These are phyloP conservation scores for Ceratobasidium sp. DNA, from an alignment of 1,284 basidiomycete species.

Conservation along the genomic window DNA sequence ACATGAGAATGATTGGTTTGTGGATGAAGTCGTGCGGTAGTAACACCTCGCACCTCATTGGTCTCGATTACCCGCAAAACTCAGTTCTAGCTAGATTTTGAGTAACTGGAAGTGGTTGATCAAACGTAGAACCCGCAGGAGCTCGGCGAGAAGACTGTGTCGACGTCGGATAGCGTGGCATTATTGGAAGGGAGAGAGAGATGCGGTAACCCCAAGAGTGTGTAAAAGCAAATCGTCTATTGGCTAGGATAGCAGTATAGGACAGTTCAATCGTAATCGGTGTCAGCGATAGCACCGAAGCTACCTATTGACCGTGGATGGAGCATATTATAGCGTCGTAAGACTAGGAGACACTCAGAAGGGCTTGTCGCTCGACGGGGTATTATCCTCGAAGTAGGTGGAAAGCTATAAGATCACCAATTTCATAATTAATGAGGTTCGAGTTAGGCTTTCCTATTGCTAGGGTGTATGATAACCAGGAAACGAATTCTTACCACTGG, in stretches of 20 bases:
- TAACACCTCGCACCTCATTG: too few species aligned
- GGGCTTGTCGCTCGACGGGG: constrained; percentile 82
- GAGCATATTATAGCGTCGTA: too few species aligned
- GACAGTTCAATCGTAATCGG: background rate
- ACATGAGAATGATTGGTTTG: too few species aligned
- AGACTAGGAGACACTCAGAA: constrained; percentile 63
- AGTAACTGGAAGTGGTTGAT: too few species aligned
- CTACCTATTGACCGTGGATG: too few species aligned
- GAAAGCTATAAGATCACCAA: constrained; percentile 65
- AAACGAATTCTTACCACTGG: constrained; percentile 65
- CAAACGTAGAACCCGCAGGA: too few species aligned
- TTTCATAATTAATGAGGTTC: constrained; percentile 57
- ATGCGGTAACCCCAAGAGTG: background rate
- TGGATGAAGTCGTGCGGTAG: too few species aligned
- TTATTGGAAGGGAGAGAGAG: background rate
- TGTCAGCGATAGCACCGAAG: too few species aligned
- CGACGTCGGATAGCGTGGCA: background rate
- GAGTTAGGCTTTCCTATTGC: constrained; percentile 42
- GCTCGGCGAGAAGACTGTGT: too few species aligned
- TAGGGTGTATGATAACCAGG: constrained; percentile 6
- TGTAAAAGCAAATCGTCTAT: constrained; percentile 21
- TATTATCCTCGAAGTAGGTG: constrained; percentile 79
- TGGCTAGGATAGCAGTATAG: constrained; percentile 10
- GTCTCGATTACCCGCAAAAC: too few species aligned
- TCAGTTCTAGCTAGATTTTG: too few species aligned